These are phyloP conservation scores for Aspergillus nomiae DNA, from an alignment of 2,329 filamentous ascomycete genomes.

Conservation along the genomic window DNA sequence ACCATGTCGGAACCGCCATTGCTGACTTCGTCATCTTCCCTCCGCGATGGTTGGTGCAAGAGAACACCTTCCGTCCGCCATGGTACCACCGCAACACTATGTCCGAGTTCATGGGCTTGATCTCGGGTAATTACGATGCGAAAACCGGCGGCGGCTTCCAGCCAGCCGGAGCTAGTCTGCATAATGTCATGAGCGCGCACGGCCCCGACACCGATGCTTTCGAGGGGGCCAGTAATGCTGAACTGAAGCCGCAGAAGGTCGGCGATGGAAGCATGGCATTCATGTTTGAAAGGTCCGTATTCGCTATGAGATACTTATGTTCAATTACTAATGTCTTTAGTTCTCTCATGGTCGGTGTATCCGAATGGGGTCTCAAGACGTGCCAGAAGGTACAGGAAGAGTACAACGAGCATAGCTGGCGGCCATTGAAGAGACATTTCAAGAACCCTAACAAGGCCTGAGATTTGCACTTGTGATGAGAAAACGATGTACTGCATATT, in stretches of 20 bases:
- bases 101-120: slow-evolving; percentile 68
- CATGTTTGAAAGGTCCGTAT: slow-evolving; percentile 60
- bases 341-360: slow-evolving; percentile 69
- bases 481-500: background rate
- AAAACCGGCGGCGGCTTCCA: slow-evolving; percentile 60
- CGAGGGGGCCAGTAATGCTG: slow-evolving; percentile 55
- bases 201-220: slow-evolving; percentile 60
- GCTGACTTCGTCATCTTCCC: slow-evolving; percentile 68
- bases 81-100: slow-evolving; percentile 69
- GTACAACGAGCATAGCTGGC: slow-evolving; percentile 84
- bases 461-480: background rate
- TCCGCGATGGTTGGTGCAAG: slow-evolving; percentile 64
- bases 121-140: slow-evolving; percentile 63
- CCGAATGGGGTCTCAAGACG: slow-evolving; percentile 70
- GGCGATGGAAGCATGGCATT: slow-evolving; percentile 64
- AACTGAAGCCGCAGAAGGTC: slow-evolving; percentile 59
- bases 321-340: slow-evolving; percentile 31
- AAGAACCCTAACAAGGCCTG: slow-evolving; percentile 50
- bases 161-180: slow-evolving; percentile 63
- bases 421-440: slow-evolving; percentile 65
- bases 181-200: slow-evolving; percentile 73
- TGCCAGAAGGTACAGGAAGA: slow-evolving; percentile 71
- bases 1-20: slow-evolving; percentile 62
- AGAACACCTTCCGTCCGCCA: slow-evolving; percentile 62
- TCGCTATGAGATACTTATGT: background rate